phyloP scores from a whole-genome alignment of 2,329 filamentous ascomycete genomes.

The Botryotinia calthae region DNA sequence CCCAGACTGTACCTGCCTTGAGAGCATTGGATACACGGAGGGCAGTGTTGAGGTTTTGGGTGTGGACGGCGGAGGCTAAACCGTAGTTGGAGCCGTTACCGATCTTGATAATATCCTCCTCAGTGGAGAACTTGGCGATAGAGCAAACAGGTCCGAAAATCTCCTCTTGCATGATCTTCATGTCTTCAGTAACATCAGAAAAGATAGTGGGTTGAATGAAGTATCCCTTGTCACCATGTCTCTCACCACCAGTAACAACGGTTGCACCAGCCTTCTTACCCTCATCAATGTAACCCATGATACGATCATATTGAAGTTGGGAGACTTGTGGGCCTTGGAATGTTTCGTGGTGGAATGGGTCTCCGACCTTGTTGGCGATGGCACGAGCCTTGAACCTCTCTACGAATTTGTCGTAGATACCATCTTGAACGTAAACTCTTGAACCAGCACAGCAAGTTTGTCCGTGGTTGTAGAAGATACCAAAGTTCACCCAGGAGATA shows the following conservation, averaged over 20 bases:
- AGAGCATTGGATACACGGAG: constrained; percentile 63
- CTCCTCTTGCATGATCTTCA: constrained; percentile 74
- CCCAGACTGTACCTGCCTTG: constrained; percentile 52
- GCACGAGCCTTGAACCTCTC: constrained; percentile 64
- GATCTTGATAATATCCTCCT: constrained; percentile 62
- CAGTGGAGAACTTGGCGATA: constrained; percentile 67
- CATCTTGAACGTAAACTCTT: constrained; percentile 67
- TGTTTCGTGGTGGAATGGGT: constrained; percentile 63
- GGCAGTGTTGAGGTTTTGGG: constrained; percentile 65
- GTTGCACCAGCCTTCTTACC: constrained; percentile 65
- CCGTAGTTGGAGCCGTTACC: constrained; percentile 66
- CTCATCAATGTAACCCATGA: constrained; percentile 64
- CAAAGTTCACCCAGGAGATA: constrained; percentile 59
- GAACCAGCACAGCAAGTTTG: constrained; percentile 58
- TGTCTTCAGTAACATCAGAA: constrained; percentile 65
- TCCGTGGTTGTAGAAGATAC: constrained; percentile 46
- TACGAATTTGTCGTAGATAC: constrained; percentile 69
- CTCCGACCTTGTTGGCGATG: constrained; percentile 61
- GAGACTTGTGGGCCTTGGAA: constrained; percentile 73
- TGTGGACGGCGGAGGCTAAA: constrained; percentile 67
- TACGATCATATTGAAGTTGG: constrained; percentile 66
- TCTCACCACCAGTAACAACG: constrained; percentile 62
- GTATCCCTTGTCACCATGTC: constrained; percentile 64
- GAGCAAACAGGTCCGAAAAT: constrained; percentile 73
- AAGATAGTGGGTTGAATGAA: constrained; percentile 75